Conservation (phyloP, 495 filamentous ascomycete species). For the Aspergillus saccharolyticus region DNA sequence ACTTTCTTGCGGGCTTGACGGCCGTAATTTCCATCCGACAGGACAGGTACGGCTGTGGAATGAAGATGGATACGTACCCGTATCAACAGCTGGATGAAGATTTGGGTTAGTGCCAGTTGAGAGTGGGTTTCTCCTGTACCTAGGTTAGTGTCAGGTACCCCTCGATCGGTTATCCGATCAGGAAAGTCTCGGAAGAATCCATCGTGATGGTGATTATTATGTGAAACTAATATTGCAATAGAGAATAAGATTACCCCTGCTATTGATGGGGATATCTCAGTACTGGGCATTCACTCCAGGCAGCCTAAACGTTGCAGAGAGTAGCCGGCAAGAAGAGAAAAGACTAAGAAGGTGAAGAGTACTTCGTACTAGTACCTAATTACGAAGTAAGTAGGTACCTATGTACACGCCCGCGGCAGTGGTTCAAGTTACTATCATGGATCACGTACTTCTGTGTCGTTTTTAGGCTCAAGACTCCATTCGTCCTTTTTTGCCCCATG, state of each 20-base stretch:
- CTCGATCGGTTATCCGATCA: conserved; percentile 1
- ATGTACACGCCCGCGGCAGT: no score
- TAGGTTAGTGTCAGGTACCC: background rate
- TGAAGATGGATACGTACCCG: background rate
- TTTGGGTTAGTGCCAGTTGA: background rate
- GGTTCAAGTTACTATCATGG: no score
- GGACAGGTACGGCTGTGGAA: background rate
- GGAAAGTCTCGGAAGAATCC: background rate
- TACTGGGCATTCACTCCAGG: background rate
- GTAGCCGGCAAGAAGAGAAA: no score
- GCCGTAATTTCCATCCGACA: background rate
- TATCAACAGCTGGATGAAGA: background rate
- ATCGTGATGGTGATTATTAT: no score
- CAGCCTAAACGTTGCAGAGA: background rate
- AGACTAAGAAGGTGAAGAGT: no score
- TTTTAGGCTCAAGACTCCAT: no score
- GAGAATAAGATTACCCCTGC: background rate
- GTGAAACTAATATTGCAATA: no score
- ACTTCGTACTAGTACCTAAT: no score
- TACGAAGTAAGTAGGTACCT: no score
- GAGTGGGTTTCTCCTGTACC: background rate
- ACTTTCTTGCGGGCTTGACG: background rate
- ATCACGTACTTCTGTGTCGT: no score
- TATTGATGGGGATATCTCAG: background rate
- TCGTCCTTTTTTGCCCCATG: no score